These are phyloP conservation scores for Lichtheimia ramosa DNA, from an alignment of 371 early-diverging fungal genomes.

Conservation along the genomic window DNA sequence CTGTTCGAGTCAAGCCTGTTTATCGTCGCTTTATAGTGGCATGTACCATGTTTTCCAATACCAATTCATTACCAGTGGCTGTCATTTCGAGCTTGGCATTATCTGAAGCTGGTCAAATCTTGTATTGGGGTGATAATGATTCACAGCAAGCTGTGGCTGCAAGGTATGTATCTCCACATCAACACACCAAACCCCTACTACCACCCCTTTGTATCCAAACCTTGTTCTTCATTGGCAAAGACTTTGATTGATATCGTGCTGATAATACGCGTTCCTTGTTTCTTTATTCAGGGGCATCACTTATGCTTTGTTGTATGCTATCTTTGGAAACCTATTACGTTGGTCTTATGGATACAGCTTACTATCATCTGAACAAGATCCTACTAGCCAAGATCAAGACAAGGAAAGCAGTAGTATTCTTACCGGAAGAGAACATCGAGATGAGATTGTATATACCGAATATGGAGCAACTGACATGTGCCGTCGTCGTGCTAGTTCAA, in stretches of 20 bases:
- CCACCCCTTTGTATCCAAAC: too few relatives aligned
- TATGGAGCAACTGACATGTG: background rate
- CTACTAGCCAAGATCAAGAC: background rate
- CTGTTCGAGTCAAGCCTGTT: constrained; percentile 44
- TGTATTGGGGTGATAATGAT: constrained; percentile 62
- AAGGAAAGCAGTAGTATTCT: background rate
- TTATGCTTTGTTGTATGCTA: constrained; percentile 73
- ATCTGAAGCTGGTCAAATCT: constrained; percentile 59
- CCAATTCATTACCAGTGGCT: constrained; percentile 75
- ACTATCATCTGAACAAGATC: constrained; percentile 26
- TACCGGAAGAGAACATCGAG: too few relatives aligned
- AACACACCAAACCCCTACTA: background rate
- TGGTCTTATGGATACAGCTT: constrained; percentile 78
- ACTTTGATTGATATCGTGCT: too few relatives aligned
- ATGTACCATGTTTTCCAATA: constrained; percentile 70
- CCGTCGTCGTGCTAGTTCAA: background rate
- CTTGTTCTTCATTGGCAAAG: too few relatives aligned
- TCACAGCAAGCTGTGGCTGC: constrained; percentile 64
- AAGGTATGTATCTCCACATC: constrained; percentile 47
- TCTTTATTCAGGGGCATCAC: constrained; percentile 60
- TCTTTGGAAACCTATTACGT: constrained; percentile 71
- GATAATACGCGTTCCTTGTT: too few relatives aligned
- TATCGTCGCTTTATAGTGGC: constrained; percentile 66
- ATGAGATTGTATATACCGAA: too few relatives aligned
- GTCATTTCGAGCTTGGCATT: constrained; percentile 70